Base-by-base conservation (phyloP, 805 yeast species). In the Hemisphaericaspora nanyangensis region DNA sequence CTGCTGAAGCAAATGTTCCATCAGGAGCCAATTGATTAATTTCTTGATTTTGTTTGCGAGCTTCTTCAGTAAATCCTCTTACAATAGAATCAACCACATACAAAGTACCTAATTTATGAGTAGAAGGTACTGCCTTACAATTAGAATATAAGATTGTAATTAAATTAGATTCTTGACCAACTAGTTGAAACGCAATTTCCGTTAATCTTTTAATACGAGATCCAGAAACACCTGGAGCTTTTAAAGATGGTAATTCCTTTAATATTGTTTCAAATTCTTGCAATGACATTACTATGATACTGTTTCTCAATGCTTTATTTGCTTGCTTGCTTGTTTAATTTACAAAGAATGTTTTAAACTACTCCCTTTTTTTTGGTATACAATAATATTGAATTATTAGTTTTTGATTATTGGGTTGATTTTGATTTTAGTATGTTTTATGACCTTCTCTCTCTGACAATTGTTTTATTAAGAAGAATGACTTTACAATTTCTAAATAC, bases 191-290 rank as follows among this genome's bases (percentile, higher is more conserved):
- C 41, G 96, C 95, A 45, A 85, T 60, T 41, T 85, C 84, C 33
- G 91, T 85, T 56, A 90, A 70, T 55, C 81, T 81, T 61, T 86
- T 86, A 63, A 91, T 93, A 68, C 96, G 88, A 40, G 95, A 80
- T 31, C 98, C 98, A 20, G 97, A 89, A 38, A 91, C 93, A 44
- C 99, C 98, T 11, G 91, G 91, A 12, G 96, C 78, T 62, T 82
- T 83, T 51, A 84, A 64, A 5, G 75, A 70, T 20, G 75, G 68
- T 38, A 77, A 57, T 54, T 76, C 80, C 47, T 68, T 70, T 42
- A 76, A 60, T 24, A 68, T 65, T 34, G 61, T 46, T 46, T 73
- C 77, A 51, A 77, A 76, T 48, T 73, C 68, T 50, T 69, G 11
- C 11, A 22, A 22, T 22, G 26, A 22, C 26, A 22, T 22, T n/a